Evolutionary conservation across 768 basidiomycete genomes (phyloP).

Genomic region (Floccularia luteovirens): DNA sequence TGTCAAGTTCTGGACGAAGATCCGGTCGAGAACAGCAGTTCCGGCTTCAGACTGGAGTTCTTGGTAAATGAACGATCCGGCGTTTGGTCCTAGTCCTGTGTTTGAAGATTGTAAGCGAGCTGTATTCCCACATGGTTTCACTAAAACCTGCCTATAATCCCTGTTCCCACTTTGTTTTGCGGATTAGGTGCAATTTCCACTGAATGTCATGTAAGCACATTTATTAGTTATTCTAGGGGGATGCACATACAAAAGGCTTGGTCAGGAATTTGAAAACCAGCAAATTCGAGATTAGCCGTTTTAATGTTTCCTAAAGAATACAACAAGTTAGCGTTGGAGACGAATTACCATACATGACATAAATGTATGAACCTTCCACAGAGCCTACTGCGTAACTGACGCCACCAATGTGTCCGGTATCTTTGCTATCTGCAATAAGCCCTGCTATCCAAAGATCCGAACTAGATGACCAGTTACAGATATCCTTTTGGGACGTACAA

Average conservation of each 20-base stretch:
- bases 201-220: slow-evolving; percentile 11
- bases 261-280: slow-evolving; percentile 32
- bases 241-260: slow-evolving; percentile 37
- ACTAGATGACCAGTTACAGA: slow-evolving; percentile 20
- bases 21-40: slow-evolving; percentile 52
- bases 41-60: slow-evolving; percentile 27
- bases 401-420: slow-evolving; percentile 26
- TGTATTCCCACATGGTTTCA: neutral
- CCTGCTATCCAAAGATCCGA: slow-evolving; percentile 60
- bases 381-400: slow-evolving; percentile 50
- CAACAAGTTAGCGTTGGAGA: neutral
- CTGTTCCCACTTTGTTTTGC: slow-evolving; percentile 20
- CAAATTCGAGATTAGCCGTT: slow-evolving; percentile 33
- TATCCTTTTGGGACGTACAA: neutral
- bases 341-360: neutral
- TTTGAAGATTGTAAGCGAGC: slow-evolving; percentile 20
- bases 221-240: neutral
- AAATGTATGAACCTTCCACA: slow-evolving; percentile 32
- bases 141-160: slow-evolving; percentile 15
- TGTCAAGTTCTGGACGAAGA: slow-evolving; percentile 53
- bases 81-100: slow-evolving; percentile 58
- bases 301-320: slow-evolving; percentile 32
- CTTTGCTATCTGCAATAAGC: slow-evolving; percentile 26
- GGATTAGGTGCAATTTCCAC: slow-evolving; percentile 29
- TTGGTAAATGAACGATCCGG: slow-evolving; percentile 39